Conservation (phyloP, 1,284 basidiomycete genomes). For the Cutaneotrichosporon daszewskae region DNA sequence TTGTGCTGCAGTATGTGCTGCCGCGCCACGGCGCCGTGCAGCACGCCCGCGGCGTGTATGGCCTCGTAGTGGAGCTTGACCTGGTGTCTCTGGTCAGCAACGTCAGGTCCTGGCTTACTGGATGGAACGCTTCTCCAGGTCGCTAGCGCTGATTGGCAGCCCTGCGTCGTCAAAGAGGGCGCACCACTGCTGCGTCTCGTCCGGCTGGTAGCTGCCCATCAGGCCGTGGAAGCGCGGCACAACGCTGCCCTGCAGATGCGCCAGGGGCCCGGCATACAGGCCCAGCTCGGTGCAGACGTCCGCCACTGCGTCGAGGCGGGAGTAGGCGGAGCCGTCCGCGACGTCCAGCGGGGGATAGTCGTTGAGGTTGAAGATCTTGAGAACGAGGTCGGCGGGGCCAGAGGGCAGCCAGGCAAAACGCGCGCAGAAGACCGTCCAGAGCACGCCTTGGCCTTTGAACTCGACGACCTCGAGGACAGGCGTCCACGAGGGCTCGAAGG, state of each 20-base stretch:
- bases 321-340: too few relatives aligned
- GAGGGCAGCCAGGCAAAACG: constrained; percentile 3
- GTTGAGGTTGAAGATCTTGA: constrained; percentile 7
- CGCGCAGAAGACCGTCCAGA: constrained; percentile 7
- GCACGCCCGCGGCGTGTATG: constrained; percentile 7
- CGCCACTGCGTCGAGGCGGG: background rate
- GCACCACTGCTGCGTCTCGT: constrained; percentile 6
- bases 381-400: constrained; percentile 3
- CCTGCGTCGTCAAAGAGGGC: constrained; percentile 12
- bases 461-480: constrained; percentile 5
- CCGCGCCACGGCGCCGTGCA: constrained; percentile 11
- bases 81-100: background rate
- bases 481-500: constrained; percentile 1
- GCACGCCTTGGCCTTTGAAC: background rate
- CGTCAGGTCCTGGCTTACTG: background rate
- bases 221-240: constrained; percentile 8
- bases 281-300: constrained; percentile 1
- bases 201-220: constrained; percentile 7
- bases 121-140: background rate
- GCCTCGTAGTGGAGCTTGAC: constrained; percentile 2
- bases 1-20: constrained; percentile 7
- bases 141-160: background rate
- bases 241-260: constrained; percentile 5
- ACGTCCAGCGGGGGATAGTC: too few relatives aligned
- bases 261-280: constrained; percentile 1